phyloP scores from a whole-genome alignment of 75 land plant genomes.

The Cryptomeria japonica region DNA sequence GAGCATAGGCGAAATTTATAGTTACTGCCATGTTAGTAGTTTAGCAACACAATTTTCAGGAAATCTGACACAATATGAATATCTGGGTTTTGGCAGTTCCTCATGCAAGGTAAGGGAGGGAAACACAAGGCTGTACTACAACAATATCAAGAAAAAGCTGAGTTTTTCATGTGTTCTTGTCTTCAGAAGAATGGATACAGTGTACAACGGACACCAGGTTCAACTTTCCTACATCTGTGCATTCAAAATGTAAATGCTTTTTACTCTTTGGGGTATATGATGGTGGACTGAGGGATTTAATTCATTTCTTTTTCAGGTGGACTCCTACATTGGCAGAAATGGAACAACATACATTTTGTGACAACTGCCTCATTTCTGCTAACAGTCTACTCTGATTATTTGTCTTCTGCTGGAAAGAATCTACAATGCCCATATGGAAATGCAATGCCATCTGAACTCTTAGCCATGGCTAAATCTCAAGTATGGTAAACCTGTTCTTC shows the following conservation, averaged over 20 bases:
- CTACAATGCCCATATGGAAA: slow-evolving; percentile 16
- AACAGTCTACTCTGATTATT: slow-evolving; percentile 33
- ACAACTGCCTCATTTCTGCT: slow-evolving; percentile 27
- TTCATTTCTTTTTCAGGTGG: slow-evolving; percentile 25
- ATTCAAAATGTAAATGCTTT: background rate
- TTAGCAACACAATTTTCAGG: background rate
- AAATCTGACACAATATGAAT: background rate
- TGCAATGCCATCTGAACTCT: slow-evolving; percentile 22
- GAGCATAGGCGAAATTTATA: background rate
- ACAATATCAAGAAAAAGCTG: slow-evolving; percentile 31
- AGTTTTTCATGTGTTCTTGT: slow-evolving; percentile 32
- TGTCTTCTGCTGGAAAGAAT: slow-evolving; percentile 17
- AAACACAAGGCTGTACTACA: slow-evolving; percentile 17
- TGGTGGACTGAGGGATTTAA: background rate
- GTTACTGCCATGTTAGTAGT: background rate
- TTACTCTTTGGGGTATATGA: background rate
- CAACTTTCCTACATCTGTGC: background rate
- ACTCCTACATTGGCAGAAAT: slow-evolving; percentile 23
- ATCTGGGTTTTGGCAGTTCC: slow-evolving; percentile 26
- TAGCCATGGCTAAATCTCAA: slow-evolving; percentile 29
- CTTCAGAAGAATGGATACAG: slow-evolving; percentile 33
- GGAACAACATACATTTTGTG: slow-evolving; percentile 57
- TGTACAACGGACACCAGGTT: slow-evolving; percentile 28
- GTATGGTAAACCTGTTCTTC: background rate
- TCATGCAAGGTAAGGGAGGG: slow-evolving; percentile 43